Evolutionary conservation across 352 stramenopile genomes (phyloP).

Genomic region (Phytophthora rubi): DNA sequence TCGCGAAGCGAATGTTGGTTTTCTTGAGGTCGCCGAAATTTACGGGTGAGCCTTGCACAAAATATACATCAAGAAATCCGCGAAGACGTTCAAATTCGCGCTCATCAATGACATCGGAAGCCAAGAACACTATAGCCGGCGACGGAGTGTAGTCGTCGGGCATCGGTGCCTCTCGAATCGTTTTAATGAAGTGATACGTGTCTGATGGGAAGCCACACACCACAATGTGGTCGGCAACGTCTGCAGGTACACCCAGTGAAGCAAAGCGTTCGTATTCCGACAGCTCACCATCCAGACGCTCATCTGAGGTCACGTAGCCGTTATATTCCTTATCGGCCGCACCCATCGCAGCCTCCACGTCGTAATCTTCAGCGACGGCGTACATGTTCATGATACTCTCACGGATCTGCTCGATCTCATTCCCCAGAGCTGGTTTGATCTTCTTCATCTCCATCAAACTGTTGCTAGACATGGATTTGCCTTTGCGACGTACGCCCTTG

Average conservation of each 20-base stretch:
- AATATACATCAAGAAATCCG: conserved; percentile 67
- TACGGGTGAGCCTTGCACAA: conserved; percentile 72
- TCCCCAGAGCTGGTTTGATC: conserved; percentile 64
- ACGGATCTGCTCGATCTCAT: conserved; percentile 66
- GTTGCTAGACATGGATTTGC: conserved; percentile 43
- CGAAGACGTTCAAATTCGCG: conserved; percentile 61
- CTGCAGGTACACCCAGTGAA: conserved; percentile 41
- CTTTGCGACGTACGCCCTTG: conserved; percentile 72
- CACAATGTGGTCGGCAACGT: conserved; percentile 64
- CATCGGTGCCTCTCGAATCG: conserved; percentile 62
- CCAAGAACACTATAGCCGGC: conserved; percentile 64
- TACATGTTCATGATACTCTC: conserved; percentile 68
- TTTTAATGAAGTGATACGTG: conserved; percentile 75
- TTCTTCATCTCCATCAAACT: conserved; percentile 48
- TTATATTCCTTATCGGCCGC: conserved; percentile 15
- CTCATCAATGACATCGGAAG: conserved; percentile 54
- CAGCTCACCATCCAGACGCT: conserved; percentile 21
- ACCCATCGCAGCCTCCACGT: conserved; percentile 34
- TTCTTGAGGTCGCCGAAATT: conserved; percentile 78
- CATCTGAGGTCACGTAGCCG: conserved; percentile 6
- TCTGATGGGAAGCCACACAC: conserved; percentile 73
- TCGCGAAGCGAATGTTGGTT: conserved; percentile 63
- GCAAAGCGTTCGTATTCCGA: conserved; percentile 69
- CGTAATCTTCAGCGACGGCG: conserved; percentile 38
- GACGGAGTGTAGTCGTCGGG: conserved; percentile 47